Percentiles rank a stretch among this genome's conserved stretches.
Evolutionary conservation across 495 filamentous ascomycete species (phyloP).

Genomic region (Jackrogersella minutella): DNA sequence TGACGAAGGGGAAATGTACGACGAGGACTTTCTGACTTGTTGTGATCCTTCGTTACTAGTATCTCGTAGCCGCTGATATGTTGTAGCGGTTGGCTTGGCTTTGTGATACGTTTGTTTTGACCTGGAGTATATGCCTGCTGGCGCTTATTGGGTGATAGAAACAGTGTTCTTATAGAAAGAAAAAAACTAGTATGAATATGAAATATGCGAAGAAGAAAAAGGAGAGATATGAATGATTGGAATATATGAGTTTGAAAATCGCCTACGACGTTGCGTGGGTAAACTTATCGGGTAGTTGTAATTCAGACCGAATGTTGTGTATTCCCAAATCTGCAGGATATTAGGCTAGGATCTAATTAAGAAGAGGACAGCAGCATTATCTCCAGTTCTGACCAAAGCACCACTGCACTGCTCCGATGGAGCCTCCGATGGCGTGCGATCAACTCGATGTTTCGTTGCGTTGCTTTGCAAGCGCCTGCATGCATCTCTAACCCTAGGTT

Average conservation of each 20-base stretch:
- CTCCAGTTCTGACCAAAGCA: slow-evolving; percentile 24
- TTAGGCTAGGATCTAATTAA: slow-evolving; percentile 21
- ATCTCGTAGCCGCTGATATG: slow-evolving; percentile 26
- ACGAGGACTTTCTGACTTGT: slow-evolving; percentile 15
- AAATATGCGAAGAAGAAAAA: neutral
- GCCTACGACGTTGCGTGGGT: neutral
- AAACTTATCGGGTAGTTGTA: slow-evolving; percentile 3
- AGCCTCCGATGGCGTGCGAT: slow-evolving; percentile 36
- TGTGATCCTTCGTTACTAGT: slow-evolving; percentile 8
- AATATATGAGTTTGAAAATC: slow-evolving; percentile 5
- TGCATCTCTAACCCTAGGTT: slow-evolving; percentile 23
- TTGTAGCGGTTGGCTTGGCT: slow-evolving; percentile 10
- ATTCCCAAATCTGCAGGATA: slow-evolving; percentile 23
- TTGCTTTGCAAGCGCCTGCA: slow-evolving; percentile 31
- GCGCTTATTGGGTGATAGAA: slow-evolving; percentile 24
- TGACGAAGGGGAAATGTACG: slow-evolving; percentile 8
- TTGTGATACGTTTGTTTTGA: slow-evolving; percentile 19
- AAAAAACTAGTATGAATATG: neutral
- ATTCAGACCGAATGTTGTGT: slow-evolving; percentile 17
- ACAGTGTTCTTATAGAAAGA: neutral
- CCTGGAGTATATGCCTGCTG: slow-evolving; percentile 10
- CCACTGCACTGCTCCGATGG: slow-evolving; percentile 34
- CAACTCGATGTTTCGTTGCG: slow-evolving; percentile 24
- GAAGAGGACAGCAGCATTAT: slow-evolving; percentile 27
- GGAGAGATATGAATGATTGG: neutral